A percentile compares a stretch with the other conserved stretches of the same genome.
Evolutionary conservation across 2,329 filamentous ascomycete genomes (phyloP).

Genomic region (Chaetomiaceae sp.): DNA sequence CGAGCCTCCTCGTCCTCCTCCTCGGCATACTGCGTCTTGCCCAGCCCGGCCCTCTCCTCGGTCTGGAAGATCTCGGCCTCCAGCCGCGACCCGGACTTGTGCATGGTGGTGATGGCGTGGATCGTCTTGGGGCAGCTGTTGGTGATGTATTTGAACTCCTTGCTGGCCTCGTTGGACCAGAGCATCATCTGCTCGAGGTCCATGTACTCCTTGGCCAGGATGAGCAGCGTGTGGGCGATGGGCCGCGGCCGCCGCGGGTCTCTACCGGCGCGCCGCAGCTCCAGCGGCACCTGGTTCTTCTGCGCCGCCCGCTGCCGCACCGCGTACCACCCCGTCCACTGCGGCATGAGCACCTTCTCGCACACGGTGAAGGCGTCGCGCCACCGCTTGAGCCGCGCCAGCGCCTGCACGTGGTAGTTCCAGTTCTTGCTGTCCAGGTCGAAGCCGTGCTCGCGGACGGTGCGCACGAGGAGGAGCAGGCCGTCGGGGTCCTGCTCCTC

Average conservation of each 20-base stretch:
- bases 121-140: conserved; percentile 38
- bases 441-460: conserved; percentile 64
- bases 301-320: conserved; percentile 27
- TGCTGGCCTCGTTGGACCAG: conserved; percentile 45
- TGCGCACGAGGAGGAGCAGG: conserved; percentile 47
- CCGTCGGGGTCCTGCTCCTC: conserved; percentile 39
- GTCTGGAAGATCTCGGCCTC: conserved; percentile 19
- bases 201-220: conserved; percentile 46
- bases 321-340: conserved; percentile 68
- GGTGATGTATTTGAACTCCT: conserved; percentile 36
- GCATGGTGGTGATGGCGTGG: conserved; percentile 18
- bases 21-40: background rate
- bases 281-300: conserved; percentile 32
- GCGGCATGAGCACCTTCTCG: conserved; percentile 71
- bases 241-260: conserved; percentile 37
- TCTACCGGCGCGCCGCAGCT: conserved; percentile 36
- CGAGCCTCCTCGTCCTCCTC: background rate
- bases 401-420: conserved; percentile 69
- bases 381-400: conserved; percentile 56
- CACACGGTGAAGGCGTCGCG: conserved; percentile 67
- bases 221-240: conserved; percentile 42
- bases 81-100: conserved; percentile 11
- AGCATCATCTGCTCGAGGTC: conserved; percentile 43
- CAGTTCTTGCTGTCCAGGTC: conserved; percentile 70
- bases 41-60: background rate